Conservation (phyloP, 306 rosid species). For the Phaseolus lunatus region DNA sequence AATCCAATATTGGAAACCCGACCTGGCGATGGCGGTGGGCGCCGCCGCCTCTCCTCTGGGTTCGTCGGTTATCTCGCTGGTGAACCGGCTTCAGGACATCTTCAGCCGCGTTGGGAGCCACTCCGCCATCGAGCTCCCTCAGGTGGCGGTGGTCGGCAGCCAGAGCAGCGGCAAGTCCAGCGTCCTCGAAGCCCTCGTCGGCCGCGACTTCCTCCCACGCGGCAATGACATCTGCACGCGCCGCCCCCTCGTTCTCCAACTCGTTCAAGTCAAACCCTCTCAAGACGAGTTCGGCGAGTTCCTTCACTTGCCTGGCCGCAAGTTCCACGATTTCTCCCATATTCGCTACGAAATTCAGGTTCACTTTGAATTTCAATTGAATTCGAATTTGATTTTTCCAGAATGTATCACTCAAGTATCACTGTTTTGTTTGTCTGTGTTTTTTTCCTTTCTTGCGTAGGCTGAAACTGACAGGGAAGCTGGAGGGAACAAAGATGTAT, state of each 20-base stretch:
- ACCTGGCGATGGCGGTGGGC: slow-evolving; percentile 57
- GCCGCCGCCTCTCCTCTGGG: slow-evolving; percentile 66
- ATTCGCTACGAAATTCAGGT: slow-evolving; percentile 93
- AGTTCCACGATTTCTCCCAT: slow-evolving; percentile 74
- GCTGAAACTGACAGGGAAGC: slow-evolving; percentile 93
- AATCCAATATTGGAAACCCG: slow-evolving; percentile 28
- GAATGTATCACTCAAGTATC: neutral
- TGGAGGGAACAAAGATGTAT: slow-evolving; percentile 92
- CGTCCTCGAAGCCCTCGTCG: slow-evolving; percentile 92
- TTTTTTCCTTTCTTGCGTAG: slow-evolving; percentile 41
- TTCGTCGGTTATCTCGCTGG: slow-evolving; percentile 80
- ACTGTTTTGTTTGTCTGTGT: neutral
- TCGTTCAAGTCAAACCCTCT: slow-evolving; percentile 70
- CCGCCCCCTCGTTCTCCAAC: slow-evolving; percentile 93
- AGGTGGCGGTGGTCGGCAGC: slow-evolving; percentile 95
- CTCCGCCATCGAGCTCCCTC: slow-evolving; percentile 87
- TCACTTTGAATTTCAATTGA: neutral
- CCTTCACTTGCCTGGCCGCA: slow-evolving; percentile 83
- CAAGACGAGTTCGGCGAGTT: slow-evolving; percentile 84
- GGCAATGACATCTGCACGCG: slow-evolving; percentile 92
- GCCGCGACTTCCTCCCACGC: slow-evolving; percentile 93
- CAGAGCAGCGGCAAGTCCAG: slow-evolving; percentile 99
- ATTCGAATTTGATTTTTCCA: neutral
- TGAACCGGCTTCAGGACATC: slow-evolving; percentile 93
- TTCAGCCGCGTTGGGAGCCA: slow-evolving; percentile 89